Conservation (phyloP, 495 filamentous ascomycete species). For the Letharia columbiana region DNA sequence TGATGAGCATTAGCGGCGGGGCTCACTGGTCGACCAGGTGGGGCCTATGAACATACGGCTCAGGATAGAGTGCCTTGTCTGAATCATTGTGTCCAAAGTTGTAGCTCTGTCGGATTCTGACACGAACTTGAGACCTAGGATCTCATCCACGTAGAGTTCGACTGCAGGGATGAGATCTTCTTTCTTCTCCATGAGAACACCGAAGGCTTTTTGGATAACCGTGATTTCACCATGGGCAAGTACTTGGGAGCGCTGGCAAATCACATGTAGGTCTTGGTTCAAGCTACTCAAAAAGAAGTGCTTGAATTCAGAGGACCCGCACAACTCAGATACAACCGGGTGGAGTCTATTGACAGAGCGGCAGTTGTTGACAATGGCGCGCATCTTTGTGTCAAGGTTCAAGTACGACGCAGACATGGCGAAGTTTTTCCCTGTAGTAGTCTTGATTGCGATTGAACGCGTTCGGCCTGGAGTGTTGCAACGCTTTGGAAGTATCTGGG, state of each 20-base stretch:
- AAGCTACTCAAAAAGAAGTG: conserved; percentile 11
- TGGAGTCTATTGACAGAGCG: conserved; percentile 12
- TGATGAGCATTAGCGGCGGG: not conserved
- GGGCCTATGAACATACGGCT: conserved; percentile 20
- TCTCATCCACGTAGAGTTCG: conserved; percentile 37
- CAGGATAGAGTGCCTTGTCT: conserved; percentile 20
- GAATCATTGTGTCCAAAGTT: conserved; percentile 20
- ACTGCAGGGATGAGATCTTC: conserved; percentile 29
- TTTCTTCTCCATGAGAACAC: conserved; percentile 30
- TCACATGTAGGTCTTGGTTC: conserved; percentile 20
- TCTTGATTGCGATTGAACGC: too few relatives aligned
- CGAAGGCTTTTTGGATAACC: conserved; percentile 35
- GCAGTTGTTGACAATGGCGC: conserved; percentile 8
- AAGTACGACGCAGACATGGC: conserved; percentile 3
- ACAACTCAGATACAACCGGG: conserved; percentile 15
- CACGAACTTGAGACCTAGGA: conserved; percentile 30
- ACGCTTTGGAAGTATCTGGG: not conserved
- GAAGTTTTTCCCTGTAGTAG: not conserved
- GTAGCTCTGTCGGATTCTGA: conserved; percentile 11
- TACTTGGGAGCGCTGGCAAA: conserved; percentile 32
- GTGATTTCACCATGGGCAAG: conserved; percentile 37
- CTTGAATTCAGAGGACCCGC: conserved; percentile 6
- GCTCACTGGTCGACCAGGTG: not conserved
- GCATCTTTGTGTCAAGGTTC: conserved; percentile 3
- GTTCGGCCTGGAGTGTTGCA: not conserved